Conservation (phyloP, 1,139 yeast genomes). For the Hyphopichia burtonii region DNA sequence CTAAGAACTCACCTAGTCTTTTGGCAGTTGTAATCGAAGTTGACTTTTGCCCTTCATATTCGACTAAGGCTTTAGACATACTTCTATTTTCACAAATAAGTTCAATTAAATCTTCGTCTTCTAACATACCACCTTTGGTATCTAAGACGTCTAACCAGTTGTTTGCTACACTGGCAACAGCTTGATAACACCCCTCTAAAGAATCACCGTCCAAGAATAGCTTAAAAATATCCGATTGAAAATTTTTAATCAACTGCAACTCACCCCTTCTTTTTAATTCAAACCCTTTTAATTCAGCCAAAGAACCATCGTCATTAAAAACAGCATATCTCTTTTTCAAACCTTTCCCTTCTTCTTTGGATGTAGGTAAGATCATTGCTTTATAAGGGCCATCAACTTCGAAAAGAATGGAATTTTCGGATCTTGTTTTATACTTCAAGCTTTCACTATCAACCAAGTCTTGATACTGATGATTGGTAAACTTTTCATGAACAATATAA, state of each 20-base stretch:
- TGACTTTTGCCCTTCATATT: constrained; percentile 87
- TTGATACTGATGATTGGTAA: constrained; percentile 95
- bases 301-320: constrained; percentile 87
- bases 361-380: constrained; percentile 96
- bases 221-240: constrained; percentile 92
- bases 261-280: constrained; percentile 98
- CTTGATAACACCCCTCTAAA: constrained; percentile 75
- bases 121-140: constrained; percentile 80
- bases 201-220: constrained; percentile 83
- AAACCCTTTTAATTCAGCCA: constrained; percentile 96
- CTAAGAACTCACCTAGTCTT: constrained; percentile 90
- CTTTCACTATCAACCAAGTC: constrained; percentile 69
- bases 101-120: constrained; percentile 91
- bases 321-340: constrained; percentile 96
- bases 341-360: constrained; percentile 97
- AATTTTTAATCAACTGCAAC: constrained; percentile 85
- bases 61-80: constrained; percentile 89
- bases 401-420: constrained; percentile 94
- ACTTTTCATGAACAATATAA: constrained; percentile 83
- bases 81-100: constrained; percentile 95
- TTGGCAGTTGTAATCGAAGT: constrained; percentile 95
- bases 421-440: constrained; percentile 68
- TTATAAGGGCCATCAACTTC: constrained; percentile 99
- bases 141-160: constrained; percentile 95
- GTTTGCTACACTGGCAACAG: constrained; percentile 91